These are phyloP conservation scores for Neurospora africana DNA, from an alignment of 495 filamentous ascomycete genomes.

Conservation along the genomic window DNA sequence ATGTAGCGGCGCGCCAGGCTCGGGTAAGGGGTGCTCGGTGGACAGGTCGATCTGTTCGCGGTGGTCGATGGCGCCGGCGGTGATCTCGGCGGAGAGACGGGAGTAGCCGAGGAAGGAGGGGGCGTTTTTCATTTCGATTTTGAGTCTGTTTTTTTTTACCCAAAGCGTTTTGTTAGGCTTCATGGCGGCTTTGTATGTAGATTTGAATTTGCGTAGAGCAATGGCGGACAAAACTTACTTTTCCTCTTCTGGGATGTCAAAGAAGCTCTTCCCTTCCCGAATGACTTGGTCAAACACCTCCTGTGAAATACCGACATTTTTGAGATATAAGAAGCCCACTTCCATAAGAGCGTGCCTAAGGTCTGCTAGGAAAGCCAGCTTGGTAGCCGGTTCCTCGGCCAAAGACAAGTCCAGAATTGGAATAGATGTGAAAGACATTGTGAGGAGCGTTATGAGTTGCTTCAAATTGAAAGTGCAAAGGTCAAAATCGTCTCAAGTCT, in stretches of 20 bases:
- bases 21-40: constrained; percentile 60
- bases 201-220: not conserved
- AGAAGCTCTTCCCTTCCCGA: constrained; percentile 59
- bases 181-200: not conserved
- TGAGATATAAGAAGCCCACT: constrained; percentile 88
- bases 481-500: not conserved
- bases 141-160: constrained; percentile 37
- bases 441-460: not conserved
- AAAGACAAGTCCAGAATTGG: constrained; percentile 73
- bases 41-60: constrained; percentile 89
- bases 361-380: constrained; percentile 58
- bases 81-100: constrained; percentile 52
- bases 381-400: constrained; percentile 52
- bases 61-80: constrained; percentile 49
- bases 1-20: constrained; percentile 55
- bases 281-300: constrained; percentile 58
- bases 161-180: not conserved
- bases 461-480: not conserved
- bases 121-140: constrained; percentile 84
- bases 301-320: constrained; percentile 66
- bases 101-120: constrained; percentile 54
- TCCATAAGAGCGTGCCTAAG: constrained; percentile 75
- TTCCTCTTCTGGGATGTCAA: constrained; percentile 71
- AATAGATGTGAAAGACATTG: constrained; percentile 61
- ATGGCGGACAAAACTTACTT: constrained; percentile 34